Conservation (phyloP, 352 stramenopile species). For the Thraustochytrium sp. region DNA sequence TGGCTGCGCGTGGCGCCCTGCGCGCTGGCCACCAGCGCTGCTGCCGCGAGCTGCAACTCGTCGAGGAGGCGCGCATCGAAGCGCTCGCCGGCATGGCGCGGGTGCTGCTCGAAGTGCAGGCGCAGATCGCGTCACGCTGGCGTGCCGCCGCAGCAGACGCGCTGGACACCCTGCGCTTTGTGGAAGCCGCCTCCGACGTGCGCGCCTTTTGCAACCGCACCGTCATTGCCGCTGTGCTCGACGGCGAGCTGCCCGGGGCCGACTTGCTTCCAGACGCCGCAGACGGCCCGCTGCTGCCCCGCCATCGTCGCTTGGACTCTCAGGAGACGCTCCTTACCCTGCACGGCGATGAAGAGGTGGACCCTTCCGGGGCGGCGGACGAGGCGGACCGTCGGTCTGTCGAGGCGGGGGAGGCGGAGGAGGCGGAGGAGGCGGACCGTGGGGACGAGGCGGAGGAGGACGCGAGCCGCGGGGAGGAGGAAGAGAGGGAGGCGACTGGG, state of each 20-base stretch:
- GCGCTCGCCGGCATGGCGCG: neutral
- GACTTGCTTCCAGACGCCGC: neutral
- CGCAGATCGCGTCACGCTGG: neutral
- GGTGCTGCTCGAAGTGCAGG: neutral
- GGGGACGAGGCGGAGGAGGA: neutral
- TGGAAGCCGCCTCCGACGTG: conserved; percentile 33
- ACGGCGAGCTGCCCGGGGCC: neutral
- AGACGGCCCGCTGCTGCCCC: neutral
- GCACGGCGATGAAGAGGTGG: neutral
- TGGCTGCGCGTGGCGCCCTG: neutral
- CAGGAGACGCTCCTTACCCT: neutral
- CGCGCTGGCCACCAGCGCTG: neutral
- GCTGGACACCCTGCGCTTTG: neutral
- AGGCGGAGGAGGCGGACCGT: neutral
- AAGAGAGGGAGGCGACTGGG: neutral
- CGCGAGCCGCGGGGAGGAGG: neutral
- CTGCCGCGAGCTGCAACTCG: neutral
- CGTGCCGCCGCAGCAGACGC: neutral
- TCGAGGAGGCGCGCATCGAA: conserved; percentile 10
- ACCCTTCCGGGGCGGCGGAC: no score
- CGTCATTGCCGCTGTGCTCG: neutral
- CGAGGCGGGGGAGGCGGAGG: neutral
- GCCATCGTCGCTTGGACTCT: neutral
- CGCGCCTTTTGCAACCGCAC: conserved; percentile 27
- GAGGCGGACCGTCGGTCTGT: no score